These are phyloP conservation scores for Trematosphaeria pertusa DNA, from an alignment of 2,329 filamentous ascomycete species.

Conservation along the genomic window DNA sequence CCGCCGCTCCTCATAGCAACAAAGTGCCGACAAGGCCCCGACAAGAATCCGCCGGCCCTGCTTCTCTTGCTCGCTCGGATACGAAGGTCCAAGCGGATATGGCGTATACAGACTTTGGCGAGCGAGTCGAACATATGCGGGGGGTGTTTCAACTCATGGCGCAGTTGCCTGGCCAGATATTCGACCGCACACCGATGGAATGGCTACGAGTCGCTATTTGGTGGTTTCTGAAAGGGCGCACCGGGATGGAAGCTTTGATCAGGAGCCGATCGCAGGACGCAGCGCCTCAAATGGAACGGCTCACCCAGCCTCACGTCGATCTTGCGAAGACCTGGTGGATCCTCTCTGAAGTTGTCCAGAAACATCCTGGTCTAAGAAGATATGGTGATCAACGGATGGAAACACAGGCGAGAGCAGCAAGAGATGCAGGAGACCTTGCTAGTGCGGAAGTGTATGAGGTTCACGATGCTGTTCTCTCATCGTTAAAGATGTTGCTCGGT, in stretches of 20 bases:
- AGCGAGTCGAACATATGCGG: constrained; percentile 74
- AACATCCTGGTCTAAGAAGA: constrained; percentile 37
- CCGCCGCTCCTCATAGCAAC: constrained; percentile 12
- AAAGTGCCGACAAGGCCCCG: constrained; percentile 25
- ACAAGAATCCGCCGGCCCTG: constrained; percentile 21
- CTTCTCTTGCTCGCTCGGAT: constrained; percentile 37
- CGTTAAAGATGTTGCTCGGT: constrained; percentile 74
- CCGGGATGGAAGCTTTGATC: constrained; percentile 75
- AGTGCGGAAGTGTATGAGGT: constrained; percentile 56
- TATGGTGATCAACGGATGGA: constrained; percentile 34
- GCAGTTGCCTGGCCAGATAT: constrained; percentile 72
- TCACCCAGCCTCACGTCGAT: constrained; percentile 82
- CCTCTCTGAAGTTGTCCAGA: constrained; percentile 50
- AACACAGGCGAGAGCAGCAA: constrained; percentile 22
- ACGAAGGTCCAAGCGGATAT: constrained; percentile 40
- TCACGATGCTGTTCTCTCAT: constrained; percentile 65
- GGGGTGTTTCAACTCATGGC: constrained; percentile 80
- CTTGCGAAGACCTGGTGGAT: constrained; percentile 89
- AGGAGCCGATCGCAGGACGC: constrained; percentile 66
- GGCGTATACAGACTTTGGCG: constrained; percentile 72
- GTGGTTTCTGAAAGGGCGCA: constrained; percentile 89
- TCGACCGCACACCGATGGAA: constrained; percentile 67
- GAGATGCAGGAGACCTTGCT: constrained; percentile 53
- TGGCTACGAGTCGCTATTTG: constrained; percentile 78
- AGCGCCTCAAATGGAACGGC: constrained; percentile 57